Evolutionary conservation across 768 basidiomycete genomes (phyloP).

Genomic region (Ramaria rubella): DNA sequence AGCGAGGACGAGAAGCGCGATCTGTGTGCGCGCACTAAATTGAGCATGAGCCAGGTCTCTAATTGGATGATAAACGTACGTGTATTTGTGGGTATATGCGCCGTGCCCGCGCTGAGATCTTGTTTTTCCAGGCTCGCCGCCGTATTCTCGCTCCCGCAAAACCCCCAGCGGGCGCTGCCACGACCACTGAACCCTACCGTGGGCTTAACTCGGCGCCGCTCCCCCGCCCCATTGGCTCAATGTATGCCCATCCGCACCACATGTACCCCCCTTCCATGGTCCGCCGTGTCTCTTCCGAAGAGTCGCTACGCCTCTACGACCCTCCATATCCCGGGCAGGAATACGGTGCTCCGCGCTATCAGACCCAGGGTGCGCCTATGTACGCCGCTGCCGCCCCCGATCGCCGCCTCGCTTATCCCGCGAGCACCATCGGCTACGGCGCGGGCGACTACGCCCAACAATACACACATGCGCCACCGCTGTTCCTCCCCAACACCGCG

Average conservation of each 20-base stretch:
- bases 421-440: neutral
- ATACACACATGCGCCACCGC: neutral
- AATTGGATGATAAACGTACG: conserved; percentile 91
- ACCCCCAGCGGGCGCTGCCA: conserved; percentile 62
- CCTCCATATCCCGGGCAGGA: conserved; percentile 28
- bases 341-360: conserved; percentile 1
- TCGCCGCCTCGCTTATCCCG: conserved; percentile 1
- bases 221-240: neutral
- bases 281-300: conserved; percentile 59
- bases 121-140: conserved; percentile 54
- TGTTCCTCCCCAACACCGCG: neutral
- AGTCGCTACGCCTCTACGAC: conserved; percentile 72
- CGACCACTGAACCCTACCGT: conserved; percentile 70
- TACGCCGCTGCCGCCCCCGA: too few relatives aligned
- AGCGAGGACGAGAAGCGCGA: conserved; percentile 89
- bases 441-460: neutral
- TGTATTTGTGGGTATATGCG: conserved; percentile 26
- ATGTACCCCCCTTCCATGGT: conserved; percentile 28
- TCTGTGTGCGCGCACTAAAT: conserved; percentile 75
- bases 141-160: conserved; percentile 81
- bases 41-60: conserved; percentile 85
- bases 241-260: conserved; percentile 32
- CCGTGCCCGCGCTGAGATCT: conserved; percentile 14
- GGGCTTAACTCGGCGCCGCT: too few relatives aligned
- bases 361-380: neutral